Evolutionary conservation across 2,329 filamentous ascomycete species (phyloP), one percentile per base, ranked within the genome.

Genomic region (Helotiales sp.): DNA sequence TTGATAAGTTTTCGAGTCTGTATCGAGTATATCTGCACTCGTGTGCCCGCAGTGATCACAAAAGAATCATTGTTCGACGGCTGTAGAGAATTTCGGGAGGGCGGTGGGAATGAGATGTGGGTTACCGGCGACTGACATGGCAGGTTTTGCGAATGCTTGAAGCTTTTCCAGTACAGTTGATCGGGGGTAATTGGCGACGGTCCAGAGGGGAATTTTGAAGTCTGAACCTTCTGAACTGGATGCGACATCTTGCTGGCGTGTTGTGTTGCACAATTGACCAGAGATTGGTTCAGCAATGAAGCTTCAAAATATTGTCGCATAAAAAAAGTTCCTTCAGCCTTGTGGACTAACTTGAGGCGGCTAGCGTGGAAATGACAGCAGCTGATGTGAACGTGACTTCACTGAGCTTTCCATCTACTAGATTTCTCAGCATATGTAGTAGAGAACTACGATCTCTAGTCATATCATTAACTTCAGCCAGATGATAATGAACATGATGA

Each of bases 141-240:
- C 69, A 98, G 89, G 69, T 95, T 89, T 66, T 97, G 88, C 72
- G 94, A 92, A 73, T 94, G 96, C 81, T 93, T 93, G 84, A 99
- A 99, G 13, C 91, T 91, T 77, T 91, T 91, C 96, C 96, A 99
- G 85, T 98, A 98, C 72, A 90, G 87, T 82, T 98, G 94, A 82
- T 99, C 96, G 34, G 94, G 90, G 6, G 95, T 97, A 57, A 95
- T 82, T 63, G 93, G 91, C 47, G 91, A 90, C 65, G 93, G 93
- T 60, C 93, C 92, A 70, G 91, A 87, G 65, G 95, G 89, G 77
- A 96, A 87, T 63, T 75, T 96, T 77, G 96, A 83, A 79, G 90
- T 90, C 66, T 75, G 76, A 64, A 77, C 43, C 47, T 55, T 63
- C 32, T 63, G 61, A 24, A 63, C 37, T 43, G 61, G 61, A 55